A percentile compares a stretch with the other conserved stretches of the same genome.
phyloP scores from a whole-genome alignment of 108 stramenopile species.

The Seminavis robusta region DNA sequence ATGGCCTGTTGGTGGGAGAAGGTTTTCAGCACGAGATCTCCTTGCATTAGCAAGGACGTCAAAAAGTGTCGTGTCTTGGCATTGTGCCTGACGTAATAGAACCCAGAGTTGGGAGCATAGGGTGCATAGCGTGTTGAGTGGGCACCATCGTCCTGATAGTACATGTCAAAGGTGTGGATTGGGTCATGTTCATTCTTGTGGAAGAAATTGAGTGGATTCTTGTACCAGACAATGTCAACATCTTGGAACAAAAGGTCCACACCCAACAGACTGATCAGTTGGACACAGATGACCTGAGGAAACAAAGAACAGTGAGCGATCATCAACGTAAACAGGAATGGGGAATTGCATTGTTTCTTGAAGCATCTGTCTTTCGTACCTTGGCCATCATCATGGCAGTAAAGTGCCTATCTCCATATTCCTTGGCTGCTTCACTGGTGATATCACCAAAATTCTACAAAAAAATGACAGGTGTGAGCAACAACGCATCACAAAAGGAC shows the following conservation, averaged over 20 bases:
- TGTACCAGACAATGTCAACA: conserved; percentile 72
- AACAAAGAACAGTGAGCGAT: no score
- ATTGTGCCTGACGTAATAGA: conserved; percentile 56
- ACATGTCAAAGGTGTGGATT: conserved; percentile 37
- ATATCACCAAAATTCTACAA: conserved; percentile 40
- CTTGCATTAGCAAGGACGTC: conserved; percentile 43
- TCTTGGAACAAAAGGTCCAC: conserved; percentile 86
- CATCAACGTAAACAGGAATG: no score
- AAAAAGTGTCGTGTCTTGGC: conserved; percentile 44
- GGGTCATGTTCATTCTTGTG: conserved; percentile 21
- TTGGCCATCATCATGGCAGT: conserved; percentile 75
- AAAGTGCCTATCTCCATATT: conserved; percentile 70
- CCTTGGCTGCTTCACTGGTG: conserved; percentile 34
- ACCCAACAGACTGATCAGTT: conserved; percentile 59
- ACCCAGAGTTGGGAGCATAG: conserved; percentile 48
- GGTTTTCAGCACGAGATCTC: conserved; percentile 50
- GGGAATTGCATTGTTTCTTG: no score
- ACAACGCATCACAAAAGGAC: no score
- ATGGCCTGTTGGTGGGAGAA: conserved; percentile 63
- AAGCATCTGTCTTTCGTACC: no score
- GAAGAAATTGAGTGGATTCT: conserved; percentile 62
- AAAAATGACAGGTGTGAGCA: background rate
- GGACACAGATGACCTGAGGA: conserved; percentile 70
- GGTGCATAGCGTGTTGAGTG: conserved; percentile 55
- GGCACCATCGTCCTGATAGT: conserved; percentile 89